These are phyloP conservation scores for Aspergillus unguis DNA, from an alignment of 2,329 filamentous ascomycete genomes.

Conservation along the genomic window DNA sequence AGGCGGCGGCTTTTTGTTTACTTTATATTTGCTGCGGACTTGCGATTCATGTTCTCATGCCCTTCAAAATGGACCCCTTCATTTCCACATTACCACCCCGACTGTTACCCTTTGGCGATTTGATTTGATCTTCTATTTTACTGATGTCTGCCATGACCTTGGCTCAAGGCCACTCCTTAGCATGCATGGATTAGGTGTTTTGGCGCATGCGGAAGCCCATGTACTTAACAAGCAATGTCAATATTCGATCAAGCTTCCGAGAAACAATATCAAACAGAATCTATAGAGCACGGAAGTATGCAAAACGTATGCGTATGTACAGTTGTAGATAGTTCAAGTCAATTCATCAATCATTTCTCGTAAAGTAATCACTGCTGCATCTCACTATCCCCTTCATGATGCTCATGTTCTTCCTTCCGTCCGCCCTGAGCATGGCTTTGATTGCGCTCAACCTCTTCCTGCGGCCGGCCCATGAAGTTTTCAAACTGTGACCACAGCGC, in stretches of 20 bases:
- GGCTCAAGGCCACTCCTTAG: constrained; percentile 28
- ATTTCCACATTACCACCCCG: constrained; percentile 1
- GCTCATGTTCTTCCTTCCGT: constrained; percentile 23
- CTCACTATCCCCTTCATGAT: constrained; percentile 21
- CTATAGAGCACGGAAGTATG: no score
- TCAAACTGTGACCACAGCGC: constrained; percentile 97
- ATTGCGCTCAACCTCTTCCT: constrained; percentile 37
- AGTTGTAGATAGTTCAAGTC: background rate
- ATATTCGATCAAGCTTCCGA: background rate
- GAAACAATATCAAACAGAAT: no score
- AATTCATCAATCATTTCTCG: background rate
- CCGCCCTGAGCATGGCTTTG: constrained; percentile 18
- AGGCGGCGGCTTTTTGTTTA: background rate
- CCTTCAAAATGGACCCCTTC: constrained; percentile 10
- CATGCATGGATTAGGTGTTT: constrained; percentile 41
- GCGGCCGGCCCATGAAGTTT: constrained; percentile 81
- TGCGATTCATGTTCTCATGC: background rate
- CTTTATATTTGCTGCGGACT: background rate
- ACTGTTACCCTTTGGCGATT: constrained; percentile 6
- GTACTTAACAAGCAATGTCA: constrained; percentile 14
- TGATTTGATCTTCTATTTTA: constrained; percentile 12
- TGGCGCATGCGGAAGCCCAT: constrained; percentile 30
- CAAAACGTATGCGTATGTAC: background rate
- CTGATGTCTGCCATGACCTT: constrained; percentile 32
- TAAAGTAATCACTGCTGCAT: constrained; percentile 12